Conservation (phyloP, 179 eudicot genomes). For the Spinacia oleracea region DNA sequence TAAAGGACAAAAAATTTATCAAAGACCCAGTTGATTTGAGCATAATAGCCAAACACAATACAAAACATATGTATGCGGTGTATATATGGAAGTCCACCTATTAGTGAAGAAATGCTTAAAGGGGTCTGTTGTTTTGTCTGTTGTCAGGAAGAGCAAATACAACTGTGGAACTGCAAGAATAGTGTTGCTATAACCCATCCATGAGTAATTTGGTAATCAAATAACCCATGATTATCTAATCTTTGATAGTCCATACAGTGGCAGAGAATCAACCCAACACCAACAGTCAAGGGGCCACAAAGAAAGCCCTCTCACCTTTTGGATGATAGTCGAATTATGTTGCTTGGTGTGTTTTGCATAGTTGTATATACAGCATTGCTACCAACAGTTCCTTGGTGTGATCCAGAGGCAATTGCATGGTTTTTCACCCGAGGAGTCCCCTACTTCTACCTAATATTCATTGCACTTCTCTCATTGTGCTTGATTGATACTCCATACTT, state of each 20-base stretch:
- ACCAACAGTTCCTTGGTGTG: not conserved
- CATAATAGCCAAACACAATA: not conserved
- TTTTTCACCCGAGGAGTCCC: not conserved
- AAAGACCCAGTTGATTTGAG: not conserved
- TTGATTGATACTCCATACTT: not conserved
- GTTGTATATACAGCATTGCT: not conserved
- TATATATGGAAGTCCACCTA: not conserved
- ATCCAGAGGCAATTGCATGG: not conserved
- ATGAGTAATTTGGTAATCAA: not conserved
- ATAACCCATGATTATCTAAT: not conserved
- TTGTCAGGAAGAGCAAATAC: not conserved
- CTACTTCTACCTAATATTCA: not conserved
- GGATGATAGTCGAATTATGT: not conserved
- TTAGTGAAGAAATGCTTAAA: not conserved
- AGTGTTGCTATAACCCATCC: not conserved
- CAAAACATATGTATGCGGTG: not conserved
- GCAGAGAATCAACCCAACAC: not conserved
- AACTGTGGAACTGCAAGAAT: not conserved
- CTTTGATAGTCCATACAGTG: not conserved
- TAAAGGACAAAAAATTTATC: constrained; percentile 19
- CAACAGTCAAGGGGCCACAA: not conserved
- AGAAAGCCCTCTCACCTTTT: not conserved
- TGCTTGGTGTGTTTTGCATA: not conserved
- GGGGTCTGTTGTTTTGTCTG: too few relatives aligned
- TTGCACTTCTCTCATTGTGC: not conserved